Base-by-base conservation (phyloP, 192 early-diverging fungal genomes). In the Coemansia umbellata region DNA sequence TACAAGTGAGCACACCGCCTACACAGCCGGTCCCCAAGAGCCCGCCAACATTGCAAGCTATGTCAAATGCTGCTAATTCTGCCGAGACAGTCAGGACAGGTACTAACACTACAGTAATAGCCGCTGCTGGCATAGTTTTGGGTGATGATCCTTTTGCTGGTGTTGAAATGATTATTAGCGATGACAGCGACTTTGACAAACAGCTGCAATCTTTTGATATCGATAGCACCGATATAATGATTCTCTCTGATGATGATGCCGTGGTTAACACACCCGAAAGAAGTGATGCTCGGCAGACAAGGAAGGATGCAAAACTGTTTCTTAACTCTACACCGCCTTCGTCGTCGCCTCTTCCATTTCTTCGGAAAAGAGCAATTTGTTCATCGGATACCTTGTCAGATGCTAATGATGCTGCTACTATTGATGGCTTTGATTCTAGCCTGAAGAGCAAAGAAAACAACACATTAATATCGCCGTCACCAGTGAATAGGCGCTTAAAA, bases 181-280 rank as follows among this genome's bases (percentile, higher is more conserved):
- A 61, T 11, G 71, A 65, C 8, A 55, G 51, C 43, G 50, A 11
- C 19, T 18, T 47, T 9, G 55, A 58, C 26, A 22, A 17, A 5
- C 54, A 53, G 4, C 27, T 60, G 21, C 41, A 67, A 0, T 43
- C 28, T 2, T 60, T 74, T 54, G 56, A 74, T 31, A 44, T 74
- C 15, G 37, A 47, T 40, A 31, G 45, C 21, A 35, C 45, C 9
- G 64, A 74, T 14, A 52, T 74, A 31, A 28, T 67, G n/a, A 30
- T 63, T 18, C 14, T 74, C 14, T 66, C 60, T 8, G 60, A 67
- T 33, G 48, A 60, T 18, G 71, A 60, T 3, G 43, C 4, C 31
- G 30, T 15, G 21, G 21, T 17, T 9, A 22, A 3, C 18, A 14
- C 8, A 7, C n/a, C 8, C 4, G 24, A 28, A 27, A n/a, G 5